A percentile compares a stretch with the other conserved stretches of the same genome.
Evolutionary conservation across 2,329 filamentous ascomycete genomes (phyloP).

Genomic region (Calonectria ilicicola): DNA sequence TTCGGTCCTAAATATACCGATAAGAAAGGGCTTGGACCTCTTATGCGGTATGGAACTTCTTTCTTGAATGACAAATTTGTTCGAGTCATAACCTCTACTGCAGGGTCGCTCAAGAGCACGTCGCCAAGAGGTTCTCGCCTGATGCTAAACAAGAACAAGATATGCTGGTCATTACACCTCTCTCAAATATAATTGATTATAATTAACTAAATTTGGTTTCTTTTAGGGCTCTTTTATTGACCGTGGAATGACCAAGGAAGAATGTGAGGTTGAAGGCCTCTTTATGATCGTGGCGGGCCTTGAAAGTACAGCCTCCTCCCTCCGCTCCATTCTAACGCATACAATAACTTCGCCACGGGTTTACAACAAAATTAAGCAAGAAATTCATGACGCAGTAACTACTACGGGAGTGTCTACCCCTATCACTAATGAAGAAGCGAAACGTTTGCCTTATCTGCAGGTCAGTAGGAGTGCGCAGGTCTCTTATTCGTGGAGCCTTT

Average conservation of each 20-base stretch:
- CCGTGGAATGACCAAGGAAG: background rate
- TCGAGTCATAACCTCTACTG: background rate
- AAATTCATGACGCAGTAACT: background rate
- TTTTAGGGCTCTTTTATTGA: background rate
- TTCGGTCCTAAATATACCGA: background rate
- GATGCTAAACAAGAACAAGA: background rate
- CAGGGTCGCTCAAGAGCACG: background rate
- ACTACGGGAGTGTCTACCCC: background rate
- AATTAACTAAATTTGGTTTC: background rate
- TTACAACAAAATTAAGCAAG: background rate
- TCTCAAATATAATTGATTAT: background rate
- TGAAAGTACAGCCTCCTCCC: background rate
- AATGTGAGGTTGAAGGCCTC: background rate
- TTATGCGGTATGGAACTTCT: background rate
- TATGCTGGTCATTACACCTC: background rate
- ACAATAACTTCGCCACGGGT: background rate
- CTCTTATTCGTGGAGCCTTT: background rate
- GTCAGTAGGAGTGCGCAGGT: background rate
- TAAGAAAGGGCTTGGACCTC: background rate
- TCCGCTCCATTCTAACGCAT: background rate
- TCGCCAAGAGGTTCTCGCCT: background rate
- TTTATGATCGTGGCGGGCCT: background rate
- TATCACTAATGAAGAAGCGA: background rate
- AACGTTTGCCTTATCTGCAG: background rate
- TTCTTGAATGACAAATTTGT: too few species aligned